Evolutionary conservation across 768 basidiomycete genomes (phyloP).

Genomic region (Tricholoma saponaceum): DNA sequence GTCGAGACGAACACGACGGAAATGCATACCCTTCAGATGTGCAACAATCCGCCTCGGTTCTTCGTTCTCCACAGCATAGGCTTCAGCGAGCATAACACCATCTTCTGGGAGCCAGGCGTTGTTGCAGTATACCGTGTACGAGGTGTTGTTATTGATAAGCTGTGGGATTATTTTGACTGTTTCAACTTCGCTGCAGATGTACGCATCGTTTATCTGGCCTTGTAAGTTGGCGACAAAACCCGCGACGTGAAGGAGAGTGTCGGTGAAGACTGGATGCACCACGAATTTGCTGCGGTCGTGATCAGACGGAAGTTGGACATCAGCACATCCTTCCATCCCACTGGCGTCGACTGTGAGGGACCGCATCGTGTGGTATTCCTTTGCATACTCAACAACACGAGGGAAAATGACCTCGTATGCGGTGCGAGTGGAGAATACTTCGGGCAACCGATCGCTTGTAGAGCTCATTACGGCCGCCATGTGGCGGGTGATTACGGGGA

Average conservation of each 20-base stretch:
- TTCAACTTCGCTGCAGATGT: slow-evolving; percentile 58
- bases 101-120: slow-evolving; percentile 39
- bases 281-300: slow-evolving; percentile 31
- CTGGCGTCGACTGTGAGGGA: slow-evolving; percentile 45
- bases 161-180: slow-evolving; percentile 43
- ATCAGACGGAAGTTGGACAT: slow-evolving; percentile 35
- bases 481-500: slow-evolving; percentile 31
- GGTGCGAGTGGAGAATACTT: slow-evolving; percentile 52
- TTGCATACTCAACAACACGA: slow-evolving; percentile 60
- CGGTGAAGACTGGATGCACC: slow-evolving; percentile 56
- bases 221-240: slow-evolving; percentile 68
- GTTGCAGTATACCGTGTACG: slow-evolving; percentile 51
- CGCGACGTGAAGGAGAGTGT: slow-evolving; percentile 64
- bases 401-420: slow-evolving; percentile 67
- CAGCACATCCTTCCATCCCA: slow-evolving; percentile 49
- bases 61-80: slow-evolving; percentile 41
- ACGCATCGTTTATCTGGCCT: slow-evolving; percentile 46
- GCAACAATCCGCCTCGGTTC: slow-evolving; percentile 45
- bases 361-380: slow-evolving; percentile 54
- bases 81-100: slow-evolving; percentile 45
- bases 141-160: slow-evolving; percentile 32
- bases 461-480: slow-evolving; percentile 28
- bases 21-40: slow-evolving; percentile 51
- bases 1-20: slow-evolving; percentile 50
- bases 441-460: slow-evolving; percentile 21